These are phyloP conservation scores for Herpetomonas samuelpessoai DNA, from an alignment of 208 protist genomes.

Conservation along the genomic window DNA sequence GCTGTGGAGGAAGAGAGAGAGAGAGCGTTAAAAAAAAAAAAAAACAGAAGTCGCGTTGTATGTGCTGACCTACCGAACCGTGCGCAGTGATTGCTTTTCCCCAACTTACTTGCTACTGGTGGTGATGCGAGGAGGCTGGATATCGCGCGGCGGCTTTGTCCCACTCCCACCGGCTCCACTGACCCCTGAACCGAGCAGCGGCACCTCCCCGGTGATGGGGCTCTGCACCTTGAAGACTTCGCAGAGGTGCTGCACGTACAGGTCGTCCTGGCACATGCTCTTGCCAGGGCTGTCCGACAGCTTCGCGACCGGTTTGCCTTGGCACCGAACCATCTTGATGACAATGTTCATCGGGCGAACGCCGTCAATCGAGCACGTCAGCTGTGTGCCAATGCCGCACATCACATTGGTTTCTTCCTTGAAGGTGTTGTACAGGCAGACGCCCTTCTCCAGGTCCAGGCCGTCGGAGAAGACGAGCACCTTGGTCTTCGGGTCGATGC, in stretches of 20 bases:
- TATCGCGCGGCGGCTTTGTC: no score
- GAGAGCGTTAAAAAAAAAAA: no score
- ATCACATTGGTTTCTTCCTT: slow-evolving; percentile 56
- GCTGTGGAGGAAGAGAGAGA: no score
- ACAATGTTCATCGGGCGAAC: slow-evolving; percentile 82
- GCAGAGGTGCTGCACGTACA: slow-evolving; percentile 58
- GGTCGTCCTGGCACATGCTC: slow-evolving; percentile 54
- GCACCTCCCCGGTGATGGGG: neutral
- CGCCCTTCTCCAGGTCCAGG: slow-evolving; percentile 71
- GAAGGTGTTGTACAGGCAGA: slow-evolving; percentile 56
- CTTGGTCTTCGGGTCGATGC: slow-evolving; percentile 73
- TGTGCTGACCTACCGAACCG: no score
- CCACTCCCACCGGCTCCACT: no score
- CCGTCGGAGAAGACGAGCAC: slow-evolving; percentile 88
- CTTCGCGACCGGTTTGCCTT: slow-evolving; percentile 85
- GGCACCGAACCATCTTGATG: slow-evolving; percentile 90
- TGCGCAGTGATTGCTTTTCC: no score
- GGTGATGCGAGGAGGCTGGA: no score
- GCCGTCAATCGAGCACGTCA: slow-evolving; percentile 79
- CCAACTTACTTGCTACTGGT: no score
- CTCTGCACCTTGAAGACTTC: slow-evolving; percentile 56
- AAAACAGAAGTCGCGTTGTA: no score
- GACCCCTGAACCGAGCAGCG: neutral
- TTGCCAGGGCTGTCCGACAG: slow-evolving; percentile 87
- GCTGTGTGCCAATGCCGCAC: slow-evolving; percentile 84